Evolutionary conservation across 1,139 yeast genomes (phyloP), one percentile per base, ranked within the genome.

Genomic region (Kluyveromyces marxianus): DNA sequence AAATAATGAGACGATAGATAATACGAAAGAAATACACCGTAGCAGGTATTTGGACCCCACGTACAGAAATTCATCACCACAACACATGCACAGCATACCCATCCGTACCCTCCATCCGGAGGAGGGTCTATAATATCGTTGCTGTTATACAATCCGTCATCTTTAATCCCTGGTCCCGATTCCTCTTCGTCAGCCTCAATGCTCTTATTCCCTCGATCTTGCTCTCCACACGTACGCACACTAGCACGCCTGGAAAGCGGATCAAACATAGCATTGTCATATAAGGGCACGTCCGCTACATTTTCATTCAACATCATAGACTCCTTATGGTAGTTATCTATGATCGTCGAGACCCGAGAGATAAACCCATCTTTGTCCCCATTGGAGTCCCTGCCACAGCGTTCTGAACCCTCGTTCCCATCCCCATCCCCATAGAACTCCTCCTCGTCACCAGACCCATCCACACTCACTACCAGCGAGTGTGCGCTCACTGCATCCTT

Each of bases 31-130:
- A 78, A 77, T 5, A 81, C 75, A 3, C 85, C 81, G 56, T 67
- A 80, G 0, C 77, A 73, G 2, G 81, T 71, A 54, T 77, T 79
- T 7, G 81, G 69, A 31, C 87, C 87, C 86, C 86, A 81, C 1
- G 82, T 76, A 26, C 78, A 67, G 54, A 77, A 69, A 45, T 67
- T 70, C 57, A 59, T 59, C 6, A 50, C 63, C 65, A 72, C 65
- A 3, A 74, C 72, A 53, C 80, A 72, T 1, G 72, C 53, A 1
- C 81, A 78, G 48, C 80, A 72, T 14, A 77, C 71, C 85, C 87
- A 81, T 0, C 83, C 85, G 50, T 70, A 46, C 1, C 82, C 82
- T 14, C 76, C 74, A 59, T 81, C 86, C 5, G 79, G 77, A 3
- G 80, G 80, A 29, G 67, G 66, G 42, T 60, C 64, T 2, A 57